phyloP scores from a whole-genome alignment of 169 alveolate species.

The Miamiensis avidus region DNA sequence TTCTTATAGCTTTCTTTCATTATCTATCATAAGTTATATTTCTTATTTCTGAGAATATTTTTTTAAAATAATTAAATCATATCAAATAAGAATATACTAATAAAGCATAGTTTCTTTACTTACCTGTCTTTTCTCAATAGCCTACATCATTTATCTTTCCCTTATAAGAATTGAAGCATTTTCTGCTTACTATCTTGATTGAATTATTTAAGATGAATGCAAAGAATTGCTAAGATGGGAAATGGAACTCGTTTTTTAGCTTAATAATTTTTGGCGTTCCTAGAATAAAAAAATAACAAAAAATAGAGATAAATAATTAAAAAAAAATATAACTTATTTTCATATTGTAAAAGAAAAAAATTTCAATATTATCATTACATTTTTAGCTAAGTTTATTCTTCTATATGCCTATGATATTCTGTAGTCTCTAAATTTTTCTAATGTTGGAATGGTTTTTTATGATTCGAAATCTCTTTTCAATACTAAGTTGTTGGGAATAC shows the following conservation, averaged over 20 bases:
- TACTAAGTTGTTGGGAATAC: background rate
- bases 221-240: background rate
- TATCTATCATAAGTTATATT: background rate
- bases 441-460: too few species aligned
- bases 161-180: background rate
- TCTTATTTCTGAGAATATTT: background rate
- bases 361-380: background rate
- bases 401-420: too few species aligned
- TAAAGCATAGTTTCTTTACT: too few species aligned
- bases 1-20: background rate
- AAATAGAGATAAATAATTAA: too few species aligned
- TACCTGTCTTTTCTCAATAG: background rate
- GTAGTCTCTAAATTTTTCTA: background rate
- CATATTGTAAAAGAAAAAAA: background rate
- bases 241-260: background rate
- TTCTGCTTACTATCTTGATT: background rate
- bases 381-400: background rate
- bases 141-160: background rate
- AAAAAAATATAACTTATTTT: too few species aligned
- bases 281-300: too few species aligned
- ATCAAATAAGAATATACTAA: too few species aligned
- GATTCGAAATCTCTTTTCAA: background rate
- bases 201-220: background rate
- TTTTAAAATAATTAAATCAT: too few species aligned
- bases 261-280: too few species aligned